Evolutionary conservation across 2,329 filamentous ascomycete genomes (phyloP), one percentile per base, ranked within the genome.

Genomic region (Xylaria sp.): DNA sequence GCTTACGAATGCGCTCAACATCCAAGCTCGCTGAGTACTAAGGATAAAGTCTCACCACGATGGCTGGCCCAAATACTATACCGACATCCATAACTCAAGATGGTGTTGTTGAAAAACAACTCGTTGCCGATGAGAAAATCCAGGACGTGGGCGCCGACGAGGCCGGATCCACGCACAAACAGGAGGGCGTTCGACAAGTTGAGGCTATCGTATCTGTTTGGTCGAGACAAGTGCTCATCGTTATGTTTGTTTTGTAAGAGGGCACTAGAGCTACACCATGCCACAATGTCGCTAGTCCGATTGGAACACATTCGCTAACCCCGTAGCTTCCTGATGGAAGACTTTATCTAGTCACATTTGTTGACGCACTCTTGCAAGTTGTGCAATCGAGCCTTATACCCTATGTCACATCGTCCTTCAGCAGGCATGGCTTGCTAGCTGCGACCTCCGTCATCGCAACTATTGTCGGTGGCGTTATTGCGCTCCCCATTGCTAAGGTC

Each of bases 391-490:
- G 85, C 35, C 78, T 90, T 46, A 82, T 83, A 11, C 83, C 86
- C 27, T 90, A 87, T 75, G 85, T 89, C 27, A 90, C 88, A 1
- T 90, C 87, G 58, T 79, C 83, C 2, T 91, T 90, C 70, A 78
- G 78, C 41, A 79, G 82, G 51, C 89, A 90, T 70, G 88, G 87
- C 5, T 78, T 90, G 40, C 48, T 59, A 2, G 40, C 56, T 8
- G 55, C 51, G 4, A 49, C 57, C 25, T 41, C 31, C 4, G 29
- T 60, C 17, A 23, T 60, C 9, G 57, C 57, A 10, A 60, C 29
- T 9, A 60, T 60, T 7, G 44, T 60, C 3, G 51, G 57, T 9
- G 57, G 57, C 6, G 49, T 60, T 21, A 31, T 54, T 15, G 38
- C 41, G 3, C 37, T 60, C 7, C 43, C 51, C 17, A 60, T 60